These are phyloP conservation scores for Nyctanthes arbortristis DNA, from an alignment of 257 asterid species.

Conservation along the genomic window DNA sequence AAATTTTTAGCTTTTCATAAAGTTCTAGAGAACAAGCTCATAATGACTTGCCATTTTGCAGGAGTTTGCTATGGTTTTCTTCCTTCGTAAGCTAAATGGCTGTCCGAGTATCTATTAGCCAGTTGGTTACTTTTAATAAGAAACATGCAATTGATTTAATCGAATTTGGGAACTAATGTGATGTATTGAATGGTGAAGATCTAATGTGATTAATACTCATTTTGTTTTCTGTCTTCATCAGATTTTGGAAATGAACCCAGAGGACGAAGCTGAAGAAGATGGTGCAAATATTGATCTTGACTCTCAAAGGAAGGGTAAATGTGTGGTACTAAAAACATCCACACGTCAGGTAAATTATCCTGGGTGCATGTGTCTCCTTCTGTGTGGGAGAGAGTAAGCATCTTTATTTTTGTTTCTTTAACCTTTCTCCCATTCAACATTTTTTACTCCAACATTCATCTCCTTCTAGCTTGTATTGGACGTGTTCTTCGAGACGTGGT, in stretches of 20 bases:
- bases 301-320: slow-evolving; percentile 97
- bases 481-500: not conserved
- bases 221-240: slow-evolving; percentile 19
- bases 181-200: not conserved
- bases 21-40: no score
- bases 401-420: not conserved
- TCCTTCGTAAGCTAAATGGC: not conserved
- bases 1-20: not conserved
- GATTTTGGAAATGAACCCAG: slow-evolving; percentile 99
- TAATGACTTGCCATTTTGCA: not conserved
- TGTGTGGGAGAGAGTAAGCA: not conserved
- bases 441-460: not conserved
- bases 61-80: not conserved
- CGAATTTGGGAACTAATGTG: no score
- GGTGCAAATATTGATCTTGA: slow-evolving; percentile 98
- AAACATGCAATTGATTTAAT: not conserved
- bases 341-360: slow-evolving; percentile 93
- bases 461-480: not conserved
- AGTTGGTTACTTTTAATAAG: not conserved
- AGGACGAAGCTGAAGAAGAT: slow-evolving; percentile 98
- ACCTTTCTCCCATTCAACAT: not conserved
- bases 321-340: slow-evolving; percentile 94
- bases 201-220: not conserved
- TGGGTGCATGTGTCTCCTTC: not conserved
- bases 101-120: not conserved